Evolutionary conservation across 441 rosid species (phyloP), one percentile per base, ranked within the genome.

Genomic region (Gossypium davidsonii): DNA sequence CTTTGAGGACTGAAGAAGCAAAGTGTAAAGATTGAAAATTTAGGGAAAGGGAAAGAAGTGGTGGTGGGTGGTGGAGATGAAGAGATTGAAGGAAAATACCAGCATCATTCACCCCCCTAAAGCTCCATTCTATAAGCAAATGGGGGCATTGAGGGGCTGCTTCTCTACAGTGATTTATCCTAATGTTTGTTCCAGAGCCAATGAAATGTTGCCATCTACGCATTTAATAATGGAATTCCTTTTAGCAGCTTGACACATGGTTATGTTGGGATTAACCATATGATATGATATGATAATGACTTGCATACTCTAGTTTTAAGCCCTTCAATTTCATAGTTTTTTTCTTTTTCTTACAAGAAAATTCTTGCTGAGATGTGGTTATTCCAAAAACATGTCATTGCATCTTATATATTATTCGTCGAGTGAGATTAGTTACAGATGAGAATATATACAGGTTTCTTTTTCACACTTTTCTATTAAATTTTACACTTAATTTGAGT

Each of bases 1-100:
- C 6, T 52, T 71, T 79, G 81, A 71, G 73, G 69, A 17, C 73
- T 71, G 79, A 77, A 82, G 81, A 83, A 84, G 86, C 83, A 80
- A 85, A 59, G 72, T 44, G 26, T 18, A 20, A 31, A 49, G 60
- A 79, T 46, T 55, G 65, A 23, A 37, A n/a, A n/a, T 20, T 58
- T 73, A 18, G 44, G 20, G 25, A 26, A 53, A 58, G 66, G 64
- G 28, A 68, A 44, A 51, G 67, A 57, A 73, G 67, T 34, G 52
- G 59, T n/a, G 79, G 58, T 69, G 62, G 76, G 71, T 67, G 56
- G 60, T 59, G 64, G 18, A 12, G 37, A 60, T 7, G 26, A 31
- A 75, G 51, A n/a, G 18, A 34, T 0, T 21, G 37, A 52, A 5
- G 12, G 63, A 14, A 1, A 12, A 1, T 17, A 58, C 46, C 31